Conservation (phyloP, 768 basidiomycete genomes). For the Serpula lacrymans region DNA sequence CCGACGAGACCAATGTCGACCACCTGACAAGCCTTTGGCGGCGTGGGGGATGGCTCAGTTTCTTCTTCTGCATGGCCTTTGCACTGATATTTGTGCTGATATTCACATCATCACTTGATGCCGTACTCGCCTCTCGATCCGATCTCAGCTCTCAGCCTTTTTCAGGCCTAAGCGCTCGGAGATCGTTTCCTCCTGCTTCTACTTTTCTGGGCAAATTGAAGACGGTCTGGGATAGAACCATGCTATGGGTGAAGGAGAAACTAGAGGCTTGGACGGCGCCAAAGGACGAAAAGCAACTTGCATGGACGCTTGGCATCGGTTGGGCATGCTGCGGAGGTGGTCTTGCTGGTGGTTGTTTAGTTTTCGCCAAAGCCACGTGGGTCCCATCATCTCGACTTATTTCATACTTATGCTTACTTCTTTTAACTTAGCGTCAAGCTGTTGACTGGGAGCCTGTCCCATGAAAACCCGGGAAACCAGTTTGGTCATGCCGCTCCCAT, state of each 20-base stretch:
- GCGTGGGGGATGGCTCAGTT: slow-evolving; percentile 85
- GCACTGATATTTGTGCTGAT: slow-evolving; percentile 64
- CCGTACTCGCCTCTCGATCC: slow-evolving; percentile 63
- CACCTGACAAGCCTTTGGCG: slow-evolving; percentile 85
- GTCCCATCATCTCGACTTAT: slow-evolving; percentile 7
- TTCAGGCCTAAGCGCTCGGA: slow-evolving; percentile 34
- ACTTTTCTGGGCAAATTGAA: slow-evolving; percentile 32
- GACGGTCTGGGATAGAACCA: slow-evolving; percentile 41
- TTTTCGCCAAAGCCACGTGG: slow-evolving; percentile 62
- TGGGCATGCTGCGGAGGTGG: slow-evolving; percentile 95
- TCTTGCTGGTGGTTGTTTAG: slow-evolving; percentile 83
- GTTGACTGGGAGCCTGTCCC: slow-evolving; percentile 70
- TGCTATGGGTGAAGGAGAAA: slow-evolving; percentile 54
- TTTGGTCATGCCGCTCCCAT: slow-evolving; percentile 81
- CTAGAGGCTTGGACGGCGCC: slow-evolving; percentile 74
- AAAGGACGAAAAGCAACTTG: slow-evolving; percentile 80
- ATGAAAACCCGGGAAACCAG: slow-evolving; percentile 81
- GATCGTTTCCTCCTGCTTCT: slow-evolving; percentile 10
- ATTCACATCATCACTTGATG: slow-evolving; percentile 70
- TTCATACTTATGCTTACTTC: slow-evolving; percentile 7
- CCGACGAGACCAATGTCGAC: slow-evolving; percentile 64
- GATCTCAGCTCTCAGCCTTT: slow-evolving; percentile 65
- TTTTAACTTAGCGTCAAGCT: slow-evolving; percentile 62
- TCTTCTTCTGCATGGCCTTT: slow-evolving; percentile 77
- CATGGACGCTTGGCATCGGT: slow-evolving; percentile 88